These are phyloP conservation scores for Ogataea nakhonphanomensis DNA, from an alignment of 805 yeast genomes.

Conservation along the genomic window DNA sequence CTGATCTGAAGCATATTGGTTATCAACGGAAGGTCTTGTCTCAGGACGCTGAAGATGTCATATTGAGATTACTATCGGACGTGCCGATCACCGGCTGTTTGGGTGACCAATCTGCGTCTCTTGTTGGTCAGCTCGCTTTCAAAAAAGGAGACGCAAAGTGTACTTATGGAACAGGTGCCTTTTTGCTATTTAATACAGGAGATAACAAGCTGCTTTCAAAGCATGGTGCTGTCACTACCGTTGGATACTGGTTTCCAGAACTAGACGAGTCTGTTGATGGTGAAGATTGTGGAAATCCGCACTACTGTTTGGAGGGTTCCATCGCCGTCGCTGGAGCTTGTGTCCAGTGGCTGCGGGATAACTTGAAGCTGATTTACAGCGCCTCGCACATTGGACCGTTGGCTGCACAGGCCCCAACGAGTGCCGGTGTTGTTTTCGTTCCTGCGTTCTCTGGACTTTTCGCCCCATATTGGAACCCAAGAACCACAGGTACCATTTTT, in stretches of 20 bases:
- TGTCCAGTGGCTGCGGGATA: conserved; percentile 92
- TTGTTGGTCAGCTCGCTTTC: conserved; percentile 89
- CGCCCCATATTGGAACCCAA: conserved; percentile 95
- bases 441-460: conserved; percentile 93
- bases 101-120: conserved; percentile 92
- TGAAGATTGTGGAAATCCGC: conserved; percentile 50
- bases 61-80: conserved; percentile 46
- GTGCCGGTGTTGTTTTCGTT: conserved; percentile 91
- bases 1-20: conserved; percentile 38
- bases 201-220: conserved; percentile 60
- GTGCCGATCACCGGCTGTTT: conserved; percentile 85
- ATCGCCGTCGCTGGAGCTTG: conserved; percentile 95
- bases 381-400: conserved; percentile 89
- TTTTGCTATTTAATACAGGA: conserved; percentile 86
- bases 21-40: conserved; percentile 10
- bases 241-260: conserved; percentile 85
- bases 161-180: conserved; percentile 96
- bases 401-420: conserved; percentile 73
- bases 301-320: conserved; percentile 91
- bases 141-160: conserved; percentile 85
- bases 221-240: conserved; percentile 84
- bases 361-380: conserved; percentile 73
- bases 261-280: conserved; percentile 42
- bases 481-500: conserved; percentile 87
- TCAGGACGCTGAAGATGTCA: conserved; percentile 45